Evolutionary conservation across 345 rosid genomes (phyloP), one percentile per base, ranked within the genome.

Genomic region (Salix koriyanagi): DNA sequence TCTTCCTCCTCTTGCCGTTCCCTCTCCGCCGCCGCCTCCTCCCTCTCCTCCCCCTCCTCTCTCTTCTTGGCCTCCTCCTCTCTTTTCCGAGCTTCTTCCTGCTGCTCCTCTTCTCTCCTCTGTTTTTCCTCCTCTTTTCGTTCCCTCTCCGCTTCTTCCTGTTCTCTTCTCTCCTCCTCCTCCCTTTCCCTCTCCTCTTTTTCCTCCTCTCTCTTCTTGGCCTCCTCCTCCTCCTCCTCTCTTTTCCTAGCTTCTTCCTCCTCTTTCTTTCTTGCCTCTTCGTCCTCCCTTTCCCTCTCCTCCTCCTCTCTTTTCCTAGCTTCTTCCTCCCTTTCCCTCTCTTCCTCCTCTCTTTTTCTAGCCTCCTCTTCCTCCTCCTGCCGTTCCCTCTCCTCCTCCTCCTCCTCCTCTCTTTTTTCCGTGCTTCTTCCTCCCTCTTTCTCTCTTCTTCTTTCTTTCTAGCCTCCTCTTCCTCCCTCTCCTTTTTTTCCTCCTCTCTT

Each of bases 121-220:
- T 42, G 3, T 34, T 74, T 54, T 64, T 58, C 58, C 48, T 36
- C 42, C 26, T 19, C 73, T 39, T 61, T 36, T 10, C 50, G 13
- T 32, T 32, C 16, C 44, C 4, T 18, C 7, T 25, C 2, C 10
- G 32, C 37, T 16, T 66, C 73, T 44, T 67, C 39, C 46, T 30
- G 32, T 30, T 74, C 80, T 41, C 69, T 64, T 67, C 75, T 42
- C 65, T 34, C 50, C 39, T 56, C 69, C 54, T 60, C 73, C 30
- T 28, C 30, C 4, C 15, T 6, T 21, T 69, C 16, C 72, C 37
- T 30, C 39, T 36, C 39, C 39, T 5, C 39, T 6, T 36, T 5
- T 36, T 36, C 39, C 7, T 36, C 39, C 5, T 3, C 4, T 34
- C 36, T 32, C 62, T 0, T 44, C 48, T 15, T 36, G 60, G 34